Evolutionary conservation across 2,329 filamentous ascomycete species (phyloP), one percentile per base, ranked within the genome.

Genomic region (Xylariaceae sp.): DNA sequence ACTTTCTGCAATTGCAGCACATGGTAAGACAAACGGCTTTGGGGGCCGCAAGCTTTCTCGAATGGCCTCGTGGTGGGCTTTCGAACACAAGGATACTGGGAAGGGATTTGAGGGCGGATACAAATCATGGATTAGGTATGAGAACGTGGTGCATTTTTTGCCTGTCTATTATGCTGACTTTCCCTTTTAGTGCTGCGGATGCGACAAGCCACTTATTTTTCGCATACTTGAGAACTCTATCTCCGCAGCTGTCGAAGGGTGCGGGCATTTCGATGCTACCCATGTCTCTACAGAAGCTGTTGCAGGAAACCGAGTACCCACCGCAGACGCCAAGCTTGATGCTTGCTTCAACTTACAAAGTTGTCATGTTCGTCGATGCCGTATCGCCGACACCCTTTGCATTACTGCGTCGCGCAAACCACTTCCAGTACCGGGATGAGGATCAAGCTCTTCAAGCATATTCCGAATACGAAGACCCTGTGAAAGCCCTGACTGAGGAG

Each of bases 1-100:
- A 1, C 71, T 98, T 36, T 83, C 92, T 3, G 89, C 92, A 6
- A 82, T 96, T 57, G 91, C 93, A 25, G 93, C 93, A 12, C 88
- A 96, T 60, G 88, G 88, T 55, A 97, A 97, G 71, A 82, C 75
- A 44, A 98, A 98, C 64, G 93, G 93, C 35, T 80, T 98, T 52
- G 88, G 90, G 49, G 93, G 93, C 21, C 83, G 91, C 53, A 97
- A 97, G 66, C 77, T 98, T 44, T 97, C 93, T 8, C 82, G 93
- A 55, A 88, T 95, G 77, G 93, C 92, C 33, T 90, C 91, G 37
- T 98, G 93, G 93, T 98, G 93, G 93, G 90, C 92, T 1, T 98
- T 98, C 64, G 92, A 96, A 61, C 88, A 94, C 55, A 80, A 76
- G 37, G 91, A 97, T 63, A 83, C 83, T 6, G 87, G 86, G 34